A percentile compares a stretch with the other conserved stretches of the same genome.
These are phyloP conservation scores for Saksenaea vasiformis DNA, from an alignment of 371 early-diverging fungal genomes.

Conservation along the genomic window DNA sequence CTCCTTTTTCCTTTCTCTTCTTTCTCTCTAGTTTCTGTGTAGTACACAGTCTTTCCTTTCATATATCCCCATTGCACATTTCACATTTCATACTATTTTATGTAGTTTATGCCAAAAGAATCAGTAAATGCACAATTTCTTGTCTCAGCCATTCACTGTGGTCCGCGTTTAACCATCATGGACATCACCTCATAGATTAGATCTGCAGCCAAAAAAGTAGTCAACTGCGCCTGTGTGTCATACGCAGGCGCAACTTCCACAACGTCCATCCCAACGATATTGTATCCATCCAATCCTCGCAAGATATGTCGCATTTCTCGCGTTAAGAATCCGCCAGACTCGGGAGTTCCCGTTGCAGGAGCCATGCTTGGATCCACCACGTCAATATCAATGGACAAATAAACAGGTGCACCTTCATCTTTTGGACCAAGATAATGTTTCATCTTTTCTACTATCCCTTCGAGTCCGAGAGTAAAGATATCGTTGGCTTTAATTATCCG, in stretches of 20 bases:
- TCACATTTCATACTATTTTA: background rate
- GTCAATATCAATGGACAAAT: constrained; percentile 43
- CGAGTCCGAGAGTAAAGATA: constrained; percentile 29
- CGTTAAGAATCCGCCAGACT: constrained; percentile 35
- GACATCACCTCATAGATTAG: constrained; percentile 46
- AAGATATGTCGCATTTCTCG: constrained; percentile 31
- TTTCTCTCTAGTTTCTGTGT: background rate
- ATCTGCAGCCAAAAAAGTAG: constrained; percentile 47
- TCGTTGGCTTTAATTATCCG: constrained; percentile 35
- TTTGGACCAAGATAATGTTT: constrained; percentile 21
- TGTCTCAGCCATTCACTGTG: background rate
- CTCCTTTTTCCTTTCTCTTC: background rate
- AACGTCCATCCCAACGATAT: constrained; percentile 40
- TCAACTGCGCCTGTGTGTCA: constrained; percentile 54
- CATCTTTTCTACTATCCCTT: constrained; percentile 33
- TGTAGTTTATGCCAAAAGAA: constrained; percentile 7
- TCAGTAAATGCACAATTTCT: background rate
- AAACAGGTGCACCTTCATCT: constrained; percentile 24
- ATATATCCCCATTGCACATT: too few relatives aligned
- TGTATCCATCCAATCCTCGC: constrained; percentile 34
- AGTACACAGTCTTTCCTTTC: background rate
- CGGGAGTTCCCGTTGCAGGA: constrained; percentile 37
- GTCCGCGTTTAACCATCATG: constrained; percentile 47
- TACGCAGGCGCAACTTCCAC: constrained; percentile 52
- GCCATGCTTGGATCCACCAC: constrained; percentile 37